phyloP scores from a whole-genome alignment of 2,329 filamentous ascomycete species.

The Fusarium graminum region DNA sequence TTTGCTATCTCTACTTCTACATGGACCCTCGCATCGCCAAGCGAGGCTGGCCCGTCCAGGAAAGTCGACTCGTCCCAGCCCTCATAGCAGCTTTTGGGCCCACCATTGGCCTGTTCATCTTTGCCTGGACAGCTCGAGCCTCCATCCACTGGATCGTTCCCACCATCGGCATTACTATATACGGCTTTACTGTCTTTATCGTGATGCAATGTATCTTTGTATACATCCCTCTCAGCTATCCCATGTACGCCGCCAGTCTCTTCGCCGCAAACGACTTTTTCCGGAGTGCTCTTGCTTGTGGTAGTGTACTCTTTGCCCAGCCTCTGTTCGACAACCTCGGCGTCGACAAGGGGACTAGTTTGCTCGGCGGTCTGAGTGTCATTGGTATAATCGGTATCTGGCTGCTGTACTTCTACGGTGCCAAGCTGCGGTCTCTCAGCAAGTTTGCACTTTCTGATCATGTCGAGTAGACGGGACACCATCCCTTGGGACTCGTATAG shows the following conservation, averaged over 20 bases:
- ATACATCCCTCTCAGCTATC: conserved; percentile 69
- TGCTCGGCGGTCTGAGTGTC: conserved; percentile 68
- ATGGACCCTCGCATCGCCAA: conserved; percentile 64
- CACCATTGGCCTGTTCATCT: conserved; percentile 71
- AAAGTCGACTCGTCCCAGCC: conserved; percentile 68
- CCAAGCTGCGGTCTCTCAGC: conserved; percentile 66
- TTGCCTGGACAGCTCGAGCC: conserved; percentile 68
- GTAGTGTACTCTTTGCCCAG: conserved; percentile 69
- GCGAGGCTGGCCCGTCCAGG: conserved; percentile 64
- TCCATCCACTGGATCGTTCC: conserved; percentile 67
- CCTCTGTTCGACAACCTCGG: conserved; percentile 72
- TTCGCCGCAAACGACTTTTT: conserved; percentile 73
- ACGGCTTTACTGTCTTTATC: conserved; percentile 64
- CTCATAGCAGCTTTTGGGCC: conserved; percentile 66
- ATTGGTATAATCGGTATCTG: conserved; percentile 71
- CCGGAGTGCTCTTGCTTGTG: conserved; percentile 69
- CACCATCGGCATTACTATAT: conserved; percentile 69
- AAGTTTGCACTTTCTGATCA: conserved; percentile 64
- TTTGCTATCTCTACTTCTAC: conserved; percentile 65
- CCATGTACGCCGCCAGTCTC: conserved; percentile 68
- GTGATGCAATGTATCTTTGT: conserved; percentile 72
- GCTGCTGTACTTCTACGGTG: conserved; percentile 69
- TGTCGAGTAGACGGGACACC: conserved; percentile 24
- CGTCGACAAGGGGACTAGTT: conserved; percentile 67
- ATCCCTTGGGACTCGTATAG: no score